Evolutionary conservation across 2,329 filamentous ascomycete genomes (phyloP), one percentile per base, ranked within the genome.

Genomic region (Fusarium oxysporum): DNA sequence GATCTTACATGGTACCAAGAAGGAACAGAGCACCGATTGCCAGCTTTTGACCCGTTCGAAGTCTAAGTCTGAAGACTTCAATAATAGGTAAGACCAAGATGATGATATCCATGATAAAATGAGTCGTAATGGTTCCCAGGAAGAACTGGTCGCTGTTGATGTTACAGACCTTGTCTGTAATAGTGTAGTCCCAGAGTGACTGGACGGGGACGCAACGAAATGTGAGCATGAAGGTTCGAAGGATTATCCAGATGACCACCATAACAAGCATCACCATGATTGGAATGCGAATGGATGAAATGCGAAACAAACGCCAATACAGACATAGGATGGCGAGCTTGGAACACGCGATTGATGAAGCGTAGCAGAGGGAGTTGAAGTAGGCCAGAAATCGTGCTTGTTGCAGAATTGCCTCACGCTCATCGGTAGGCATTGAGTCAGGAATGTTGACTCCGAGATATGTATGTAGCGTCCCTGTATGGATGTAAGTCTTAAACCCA

Each of bases 131-230:
- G 0, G 79, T 80, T 23, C 79, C 78, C 17, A 81, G 72, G 45
- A 81, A 81, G 64, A 80, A 82, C 12, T 77, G 70, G 9, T 65
- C 65, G 25, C 74, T 77, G 30, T 80, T 70, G 53, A 82, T 80
- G 1, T 62, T 69, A 58, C 82, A 83, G 3, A 64, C 62, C 3
- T 71, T 76, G 14, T 78, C 75, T 6, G 58, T 64, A 25, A 76
- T 73, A 8, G 77, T 75, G 4, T 71, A 70, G 12, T 80, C 76
- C 81, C 81, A 83, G n/a, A 80, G 81, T 0, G 75, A 76, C 23
- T 79, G 76, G 0, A 82, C 72, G 0, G 82, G 81, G 8, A 79
- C 50, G 64, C 81, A 83, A 14, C 78, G 78, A 44, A 83, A 82
- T 8, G 79, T 78, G 5, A 76, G 73, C 47, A 82, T 72, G 37